Evolutionary conservation across 2,329 filamentous ascomycete species (phyloP).

Genomic region (Sporothrix inflata): DNA sequence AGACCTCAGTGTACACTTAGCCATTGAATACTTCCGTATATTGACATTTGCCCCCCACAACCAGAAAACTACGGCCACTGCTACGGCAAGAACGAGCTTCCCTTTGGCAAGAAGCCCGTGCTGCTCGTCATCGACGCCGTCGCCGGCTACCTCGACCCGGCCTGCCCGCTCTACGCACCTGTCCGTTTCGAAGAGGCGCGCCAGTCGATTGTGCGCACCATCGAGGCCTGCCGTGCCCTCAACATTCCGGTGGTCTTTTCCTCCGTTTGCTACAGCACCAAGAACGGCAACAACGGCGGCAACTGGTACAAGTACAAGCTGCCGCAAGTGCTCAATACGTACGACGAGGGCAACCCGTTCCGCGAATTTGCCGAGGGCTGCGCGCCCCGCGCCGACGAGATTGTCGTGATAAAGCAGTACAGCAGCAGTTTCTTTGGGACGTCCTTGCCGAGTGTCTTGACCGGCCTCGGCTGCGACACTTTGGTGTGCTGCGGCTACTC

Average conservation of each 20-base stretch:
- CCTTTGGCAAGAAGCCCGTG: slow-evolving; percentile 8
- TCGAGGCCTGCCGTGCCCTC: slow-evolving; percentile 1
- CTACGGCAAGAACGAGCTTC: slow-evolving; percentile 20
- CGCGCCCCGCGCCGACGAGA: neutral
- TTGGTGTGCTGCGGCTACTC: slow-evolving; percentile 18
- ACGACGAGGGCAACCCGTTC: slow-evolving; percentile 24
- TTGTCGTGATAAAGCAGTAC: slow-evolving; percentile 23
- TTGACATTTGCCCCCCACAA: too few relatives aligned
- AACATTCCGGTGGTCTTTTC: neutral
- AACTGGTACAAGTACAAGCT: slow-evolving; percentile 25
- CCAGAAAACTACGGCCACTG: slow-evolving; percentile 15
- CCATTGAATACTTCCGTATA: too few relatives aligned
- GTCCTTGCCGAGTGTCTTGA: neutral
- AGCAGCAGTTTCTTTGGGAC: slow-evolving; percentile 23
- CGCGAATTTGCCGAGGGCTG: slow-evolving; percentile 18
- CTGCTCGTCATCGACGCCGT: slow-evolving; percentile 21
- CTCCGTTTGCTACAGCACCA: slow-evolving; percentile 14
- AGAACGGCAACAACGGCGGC: slow-evolving; percentile 20
- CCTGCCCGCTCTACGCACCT: neutral
- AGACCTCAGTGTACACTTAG: too few relatives aligned
- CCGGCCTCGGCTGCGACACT: slow-evolving; percentile 7
- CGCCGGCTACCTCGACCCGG: neutral
- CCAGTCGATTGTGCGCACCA: neutral
- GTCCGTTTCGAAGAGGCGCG: slow-evolving; percentile 1
- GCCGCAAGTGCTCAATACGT: neutral